Conservation (phyloP, 805 yeast genomes). For the Vanderwaltozyma verrucispora region DNA sequence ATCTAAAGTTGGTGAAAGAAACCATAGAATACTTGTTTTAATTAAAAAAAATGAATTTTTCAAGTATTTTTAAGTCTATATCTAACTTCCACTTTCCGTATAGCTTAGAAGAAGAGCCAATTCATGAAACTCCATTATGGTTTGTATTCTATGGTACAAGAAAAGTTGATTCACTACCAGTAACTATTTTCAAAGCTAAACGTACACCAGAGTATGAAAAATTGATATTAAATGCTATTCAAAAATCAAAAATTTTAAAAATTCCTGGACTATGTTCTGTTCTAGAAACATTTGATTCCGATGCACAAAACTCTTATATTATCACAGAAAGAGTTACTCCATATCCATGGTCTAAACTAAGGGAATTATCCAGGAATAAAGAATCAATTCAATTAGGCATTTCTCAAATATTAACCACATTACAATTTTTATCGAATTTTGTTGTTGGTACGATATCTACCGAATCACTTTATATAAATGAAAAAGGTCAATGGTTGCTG, state of each 20-base stretch:
- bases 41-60: constrained; percentile 22
- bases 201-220: constrained; percentile 7
- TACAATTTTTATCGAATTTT: constrained; percentile 28
- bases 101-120: constrained; percentile 15
- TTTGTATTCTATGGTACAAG: constrained; percentile 19
- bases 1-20: no score
- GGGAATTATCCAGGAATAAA: constrained; percentile 5
- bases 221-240: constrained; percentile 17
- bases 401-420: constrained; percentile 17
- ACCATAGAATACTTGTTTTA: not conserved
- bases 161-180: constrained; percentile 21
- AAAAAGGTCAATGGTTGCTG: constrained; percentile 71
- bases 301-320: constrained; percentile 17
- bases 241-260: constrained; percentile 19
- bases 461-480: constrained; percentile 53
- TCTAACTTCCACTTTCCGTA: constrained; percentile 28
- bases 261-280: constrained; percentile 25
- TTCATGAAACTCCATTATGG: constrained; percentile 19
- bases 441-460: constrained; percentile 54
- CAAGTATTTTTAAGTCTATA: constrained; percentile 21
- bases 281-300: constrained; percentile 21
- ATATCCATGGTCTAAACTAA: constrained; percentile 11
- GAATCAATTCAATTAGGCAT: constrained; percentile 19
- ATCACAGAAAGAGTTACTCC: constrained; percentile 22
- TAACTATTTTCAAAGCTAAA: constrained; percentile 21